Conservation (phyloP, 2,329 filamentous ascomycete genomes). For the Ilyonectria destructans region DNA sequence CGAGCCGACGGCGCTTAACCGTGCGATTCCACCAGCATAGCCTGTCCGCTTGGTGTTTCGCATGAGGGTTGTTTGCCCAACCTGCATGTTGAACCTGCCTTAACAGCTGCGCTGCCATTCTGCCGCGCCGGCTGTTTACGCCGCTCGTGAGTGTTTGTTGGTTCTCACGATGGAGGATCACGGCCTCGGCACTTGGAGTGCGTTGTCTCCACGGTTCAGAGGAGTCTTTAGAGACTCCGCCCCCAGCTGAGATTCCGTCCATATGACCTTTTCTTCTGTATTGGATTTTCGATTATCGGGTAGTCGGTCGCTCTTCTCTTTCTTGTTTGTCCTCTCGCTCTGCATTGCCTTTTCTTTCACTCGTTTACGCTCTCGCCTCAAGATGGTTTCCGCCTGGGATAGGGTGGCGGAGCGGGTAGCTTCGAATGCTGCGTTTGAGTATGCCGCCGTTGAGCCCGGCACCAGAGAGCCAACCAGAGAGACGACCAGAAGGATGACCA, state of each 20-base stretch:
- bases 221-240: not conserved
- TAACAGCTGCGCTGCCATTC: slow-evolving; percentile 38
- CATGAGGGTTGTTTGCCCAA: slow-evolving; percentile 32
- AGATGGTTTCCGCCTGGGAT: slow-evolving; percentile 25
- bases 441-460: slow-evolving; percentile 15
- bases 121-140: slow-evolving; percentile 30
- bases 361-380: not conserved
- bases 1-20: slow-evolving; percentile 8
- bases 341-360: not conserved
- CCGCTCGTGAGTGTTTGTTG: slow-evolving; percentile 19
- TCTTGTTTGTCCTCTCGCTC: not conserved
- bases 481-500: slow-evolving; percentile 3
- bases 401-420: slow-evolving; percentile 21
- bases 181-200: slow-evolving; percentile 6
- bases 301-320: not conserved
- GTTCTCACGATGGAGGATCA: slow-evolving; percentile 22
- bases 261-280: not conserved
- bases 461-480: slow-evolving; percentile 6
- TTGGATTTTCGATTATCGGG: not conserved
- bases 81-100: slow-evolving; percentile 34
- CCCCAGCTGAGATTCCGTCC: not conserved
- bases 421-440: slow-evolving; percentile 17
- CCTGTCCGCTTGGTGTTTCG: slow-evolving; percentile 37
- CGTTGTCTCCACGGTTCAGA: not conserved
- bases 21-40: not conserved